phyloP scores from a whole-genome alignment of 176 grass and related monocot species.

The Oryza rufipogon region DNA sequence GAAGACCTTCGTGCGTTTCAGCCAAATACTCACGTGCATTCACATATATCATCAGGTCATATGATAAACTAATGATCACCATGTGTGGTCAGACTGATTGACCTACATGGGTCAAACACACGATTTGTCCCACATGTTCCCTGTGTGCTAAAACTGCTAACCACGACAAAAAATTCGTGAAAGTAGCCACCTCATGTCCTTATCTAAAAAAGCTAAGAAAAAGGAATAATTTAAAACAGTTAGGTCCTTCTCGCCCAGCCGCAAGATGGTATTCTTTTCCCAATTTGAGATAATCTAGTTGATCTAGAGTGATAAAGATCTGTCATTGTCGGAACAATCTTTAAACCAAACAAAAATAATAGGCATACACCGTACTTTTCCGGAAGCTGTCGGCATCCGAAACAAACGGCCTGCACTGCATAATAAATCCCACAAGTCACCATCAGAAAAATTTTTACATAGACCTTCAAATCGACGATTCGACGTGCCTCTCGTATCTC shows the following conservation, averaged over 20 bases:
- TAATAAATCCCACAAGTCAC: neutral
- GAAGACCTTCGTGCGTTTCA: neutral
- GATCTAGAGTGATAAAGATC: neutral
- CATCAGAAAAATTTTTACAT: neutral
- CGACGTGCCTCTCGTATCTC: neutral
- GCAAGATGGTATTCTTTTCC: neutral
- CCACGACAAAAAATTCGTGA: slow-evolving; percentile 5
- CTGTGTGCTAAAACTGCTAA: neutral
- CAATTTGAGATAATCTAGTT: slow-evolving; percentile 8
- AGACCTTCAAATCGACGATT: neutral
- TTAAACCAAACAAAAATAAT: neutral
- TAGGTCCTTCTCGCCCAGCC: slow-evolving; percentile 19
- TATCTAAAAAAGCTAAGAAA: slow-evolving; percentile 8
- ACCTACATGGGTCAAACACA: slow-evolving; percentile 11
- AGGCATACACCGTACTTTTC: neutral
- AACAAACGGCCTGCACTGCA: slow-evolving; percentile 17
- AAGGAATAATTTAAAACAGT: neutral
- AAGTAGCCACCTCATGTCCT: slow-evolving; percentile 20
- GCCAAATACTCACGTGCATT: neutral
- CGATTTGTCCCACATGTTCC: slow-evolving; percentile 26
- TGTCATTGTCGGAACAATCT: slow-evolving; percentile 25
- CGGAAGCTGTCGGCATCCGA: slow-evolving; percentile 16
- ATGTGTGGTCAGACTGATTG: slow-evolving; percentile 17
- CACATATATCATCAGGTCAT: slow-evolving; percentile 30
- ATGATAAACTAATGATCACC: slow-evolving; percentile 14